phyloP scores from a whole-genome alignment of 169 alveolate genomes.

The Plasmodium sp. region DNA sequence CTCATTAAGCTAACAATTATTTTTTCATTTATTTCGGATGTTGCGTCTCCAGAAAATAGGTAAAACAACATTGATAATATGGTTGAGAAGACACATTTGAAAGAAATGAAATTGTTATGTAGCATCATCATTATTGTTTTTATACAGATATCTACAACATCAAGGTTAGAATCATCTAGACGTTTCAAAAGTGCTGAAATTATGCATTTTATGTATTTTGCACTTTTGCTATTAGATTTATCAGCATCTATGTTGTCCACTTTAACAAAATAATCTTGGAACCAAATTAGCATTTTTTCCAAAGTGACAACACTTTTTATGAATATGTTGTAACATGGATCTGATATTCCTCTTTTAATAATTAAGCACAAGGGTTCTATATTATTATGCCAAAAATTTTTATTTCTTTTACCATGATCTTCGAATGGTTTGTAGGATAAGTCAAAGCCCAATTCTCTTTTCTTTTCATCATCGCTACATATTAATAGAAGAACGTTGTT shows the following conservation, averaged over 20 bases:
- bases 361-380: conserved; percentile 71
- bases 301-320: conserved; percentile 48
- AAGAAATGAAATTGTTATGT: conserved; percentile 65
- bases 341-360: conserved; percentile 68
- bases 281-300: conserved; percentile 57
- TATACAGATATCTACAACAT: conserved; percentile 61
- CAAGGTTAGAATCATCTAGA: conserved; percentile 70
- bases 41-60: conserved; percentile 44
- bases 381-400: conserved; percentile 40
- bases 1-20: conserved; percentile 75
- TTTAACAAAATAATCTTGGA: conserved; percentile 35
- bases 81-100: conserved; percentile 55
- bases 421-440: conserved; percentile 65
- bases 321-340: conserved; percentile 46
- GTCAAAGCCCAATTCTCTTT: conserved; percentile 69
- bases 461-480: conserved; percentile 62
- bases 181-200: conserved; percentile 72
- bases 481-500: conserved; percentile 41
- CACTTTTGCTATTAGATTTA: conserved; percentile 5
- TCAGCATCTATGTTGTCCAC: neutral
- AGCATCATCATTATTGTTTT: conserved; percentile 75
- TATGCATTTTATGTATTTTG: conserved; percentile 48
- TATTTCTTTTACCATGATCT: conserved; percentile 33
- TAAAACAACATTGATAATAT: conserved; percentile 70
- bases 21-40: conserved; percentile 67